Percentiles rank a stretch among this genome's conserved stretches.
These are phyloP conservation scores for Cinchona pubescens DNA, from an alignment of 257 asterid genomes.

Conservation along the genomic window DNA sequence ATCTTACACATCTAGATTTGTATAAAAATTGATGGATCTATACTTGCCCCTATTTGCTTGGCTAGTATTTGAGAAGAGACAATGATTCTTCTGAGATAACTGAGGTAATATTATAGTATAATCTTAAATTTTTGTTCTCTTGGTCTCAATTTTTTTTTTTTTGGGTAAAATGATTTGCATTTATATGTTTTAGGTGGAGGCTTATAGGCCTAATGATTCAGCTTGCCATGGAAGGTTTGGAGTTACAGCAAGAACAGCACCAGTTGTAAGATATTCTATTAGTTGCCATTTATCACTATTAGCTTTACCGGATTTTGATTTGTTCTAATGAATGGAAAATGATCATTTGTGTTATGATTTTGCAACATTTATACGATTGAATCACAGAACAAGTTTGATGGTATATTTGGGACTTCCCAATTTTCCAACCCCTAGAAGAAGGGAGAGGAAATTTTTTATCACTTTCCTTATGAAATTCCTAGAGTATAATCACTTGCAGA, in stretches of 20 bases:
- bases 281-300: conserved; percentile 3
- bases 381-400: too few species aligned
- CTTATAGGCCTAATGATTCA: conserved; percentile 89
- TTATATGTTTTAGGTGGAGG: conserved; percentile 67
- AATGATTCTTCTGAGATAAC: conserved; percentile 83
- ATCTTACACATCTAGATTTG: conserved; percentile 57
- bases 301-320: not conserved
- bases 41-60: conserved; percentile 95
- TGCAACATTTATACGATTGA: too few species aligned
- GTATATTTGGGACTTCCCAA: too few species aligned
- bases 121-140: not conserved
- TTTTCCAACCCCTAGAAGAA: too few species aligned
- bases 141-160: not conserved
- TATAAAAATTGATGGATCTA: conserved; percentile 87
- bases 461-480: too few species aligned
- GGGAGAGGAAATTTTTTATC: too few species aligned
- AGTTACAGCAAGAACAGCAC: conserved; percentile 89
- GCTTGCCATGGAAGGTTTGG: conserved; percentile 96
- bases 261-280: conserved; percentile 53
- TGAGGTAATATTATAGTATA: conserved; percentile 56
- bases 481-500: not conserved
- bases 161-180: not conserved
- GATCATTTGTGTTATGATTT: too few species aligned
- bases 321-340: not conserved
- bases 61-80: conserved; percentile 75